Evolutionary conservation across 73 alveolate genomes (phyloP).

Genomic region (Stentor coeruleus): DNA sequence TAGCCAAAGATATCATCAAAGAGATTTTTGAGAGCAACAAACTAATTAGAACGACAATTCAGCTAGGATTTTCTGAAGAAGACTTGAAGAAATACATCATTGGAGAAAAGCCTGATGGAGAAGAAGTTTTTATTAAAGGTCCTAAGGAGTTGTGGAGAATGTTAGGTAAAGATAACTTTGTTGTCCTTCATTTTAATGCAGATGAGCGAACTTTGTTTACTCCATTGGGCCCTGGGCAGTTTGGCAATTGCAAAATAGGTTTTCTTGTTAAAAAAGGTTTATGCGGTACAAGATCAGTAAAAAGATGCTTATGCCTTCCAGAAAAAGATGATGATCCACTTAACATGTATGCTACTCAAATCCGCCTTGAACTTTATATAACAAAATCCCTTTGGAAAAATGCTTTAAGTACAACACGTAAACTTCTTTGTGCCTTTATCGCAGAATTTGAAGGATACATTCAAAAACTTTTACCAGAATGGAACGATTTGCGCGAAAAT

Average conservation of each 20-base stretch:
- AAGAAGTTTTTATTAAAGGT: neutral
- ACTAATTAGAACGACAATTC: neutral
- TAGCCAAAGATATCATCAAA: neutral
- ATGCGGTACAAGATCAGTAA: slow-evolving; percentile 5
- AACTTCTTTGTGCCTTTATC: slow-evolving; percentile 44
- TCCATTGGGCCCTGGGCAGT: slow-evolving; percentile 1
- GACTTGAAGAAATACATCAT: slow-evolving; percentile 18
- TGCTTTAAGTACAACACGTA: slow-evolving; percentile 28
- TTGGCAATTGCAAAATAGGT: neutral
- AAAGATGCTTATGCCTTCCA: slow-evolving; percentile 1
- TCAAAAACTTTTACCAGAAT: slow-evolving; percentile 12
- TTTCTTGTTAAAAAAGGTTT: slow-evolving; percentile 19
- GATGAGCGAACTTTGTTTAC: neutral
- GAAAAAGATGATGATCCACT: neutral
- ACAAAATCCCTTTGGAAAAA: slow-evolving; percentile 12
- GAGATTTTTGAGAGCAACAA: neutral
- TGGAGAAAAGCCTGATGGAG: slow-evolving; percentile 7
- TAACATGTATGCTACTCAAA: slow-evolving; percentile 8
- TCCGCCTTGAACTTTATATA: neutral
- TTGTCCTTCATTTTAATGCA: slow-evolving; percentile 8
- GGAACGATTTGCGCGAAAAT: slow-evolving; percentile 49
- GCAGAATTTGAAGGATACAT: slow-evolving; percentile 45
- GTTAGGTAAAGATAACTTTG: slow-evolving; percentile 16
- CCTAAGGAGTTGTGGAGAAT: neutral
- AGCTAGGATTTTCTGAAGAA: neutral